Percentiles rank a stretch among this genome's conserved stretches.
Conservation (phyloP, 2,329 filamentous ascomycete genomes). For the Apiospora koreana region DNA sequence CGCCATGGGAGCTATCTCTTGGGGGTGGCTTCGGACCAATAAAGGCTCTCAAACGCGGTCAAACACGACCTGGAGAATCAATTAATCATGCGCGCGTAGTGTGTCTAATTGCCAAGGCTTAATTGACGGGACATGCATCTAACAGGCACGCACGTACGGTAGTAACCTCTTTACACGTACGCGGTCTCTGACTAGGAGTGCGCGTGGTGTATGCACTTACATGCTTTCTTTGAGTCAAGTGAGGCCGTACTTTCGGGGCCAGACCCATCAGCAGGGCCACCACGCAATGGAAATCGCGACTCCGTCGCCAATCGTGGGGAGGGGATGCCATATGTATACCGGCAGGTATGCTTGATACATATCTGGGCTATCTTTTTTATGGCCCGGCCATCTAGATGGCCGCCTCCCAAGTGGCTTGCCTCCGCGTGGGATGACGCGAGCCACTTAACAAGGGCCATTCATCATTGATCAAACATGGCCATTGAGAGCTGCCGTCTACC, state of each 20-base stretch:
- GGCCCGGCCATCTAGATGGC: not conserved
- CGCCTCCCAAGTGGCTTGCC: not conserved
- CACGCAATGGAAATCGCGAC: constrained; percentile 4
- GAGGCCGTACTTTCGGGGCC: not conserved
- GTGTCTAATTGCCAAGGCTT: constrained; percentile 20
- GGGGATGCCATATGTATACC: constrained; percentile 2
- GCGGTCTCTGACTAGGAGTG: not conserved
- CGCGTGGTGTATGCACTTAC: not conserved
- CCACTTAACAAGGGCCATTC: not conserved
- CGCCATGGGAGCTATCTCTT: constrained; percentile 26
- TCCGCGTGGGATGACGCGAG: constrained; percentile 3
- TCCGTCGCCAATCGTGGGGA: constrained; percentile 6
- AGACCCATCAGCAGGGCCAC: not conserved
- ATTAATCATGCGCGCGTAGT: constrained; percentile 43
- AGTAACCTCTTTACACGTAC: not conserved
- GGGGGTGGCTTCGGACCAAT: constrained; percentile 33
- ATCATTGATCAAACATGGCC: not conserved
- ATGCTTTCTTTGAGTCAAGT: not conserved
- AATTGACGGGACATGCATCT: constrained; percentile 9
- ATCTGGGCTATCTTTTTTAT: not conserved
- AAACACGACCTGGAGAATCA: constrained; percentile 38
- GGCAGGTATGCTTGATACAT: not conserved
- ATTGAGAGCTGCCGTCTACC: not conserved
- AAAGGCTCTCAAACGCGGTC: constrained; percentile 35
- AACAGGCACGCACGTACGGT: not conserved